phyloP scores from a whole-genome alignment of 129 eudicot genomes.

The sunflower (Helianthus annuus) region DNA sequence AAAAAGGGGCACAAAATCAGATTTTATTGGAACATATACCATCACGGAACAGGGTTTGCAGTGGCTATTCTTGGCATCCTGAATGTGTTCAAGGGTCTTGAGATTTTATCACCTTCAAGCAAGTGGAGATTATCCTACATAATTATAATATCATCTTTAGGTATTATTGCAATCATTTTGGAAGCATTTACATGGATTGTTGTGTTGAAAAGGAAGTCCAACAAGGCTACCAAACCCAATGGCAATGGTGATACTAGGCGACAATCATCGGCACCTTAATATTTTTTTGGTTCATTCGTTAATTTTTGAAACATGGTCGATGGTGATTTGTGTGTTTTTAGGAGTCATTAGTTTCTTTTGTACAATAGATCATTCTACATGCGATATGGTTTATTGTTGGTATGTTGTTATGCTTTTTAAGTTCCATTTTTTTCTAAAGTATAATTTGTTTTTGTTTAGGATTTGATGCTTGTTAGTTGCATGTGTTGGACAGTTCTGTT shows the following conservation, averaged over 20 bases:
- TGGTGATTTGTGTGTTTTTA: neutral
- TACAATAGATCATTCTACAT: slow-evolving; percentile 18
- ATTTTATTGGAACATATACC: slow-evolving; percentile 84
- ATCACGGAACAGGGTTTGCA: slow-evolving; percentile 68
- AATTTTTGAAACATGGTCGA: neutral
- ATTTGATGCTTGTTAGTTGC: neutral
- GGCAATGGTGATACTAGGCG: slow-evolving; percentile 39
- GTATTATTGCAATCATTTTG: slow-evolving; percentile 52
- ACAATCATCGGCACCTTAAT: slow-evolving; percentile 30
- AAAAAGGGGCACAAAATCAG: slow-evolving; percentile 68
- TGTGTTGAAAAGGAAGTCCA: slow-evolving; percentile 48
- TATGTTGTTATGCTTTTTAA: neutral
- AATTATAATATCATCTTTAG: slow-evolving; percentile 42
- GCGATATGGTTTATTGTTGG: neutral
- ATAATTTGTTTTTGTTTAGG: neutral
- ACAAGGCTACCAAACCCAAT: slow-evolving; percentile 52
- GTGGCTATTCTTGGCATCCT: slow-evolving; percentile 64
- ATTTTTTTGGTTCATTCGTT: neutral
- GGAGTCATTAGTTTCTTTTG: slow-evolving; percentile 12
- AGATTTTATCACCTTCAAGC: slow-evolving; percentile 58
- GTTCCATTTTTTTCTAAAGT: neutral
- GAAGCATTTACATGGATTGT: slow-evolving; percentile 75
- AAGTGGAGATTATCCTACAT: slow-evolving; percentile 68
- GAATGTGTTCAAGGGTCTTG: slow-evolving; percentile 78
- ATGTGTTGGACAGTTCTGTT: too few relatives aligned